phyloP scores from a whole-genome alignment of 805 yeast species.

The Scheffersomyces spartinae region DNA sequence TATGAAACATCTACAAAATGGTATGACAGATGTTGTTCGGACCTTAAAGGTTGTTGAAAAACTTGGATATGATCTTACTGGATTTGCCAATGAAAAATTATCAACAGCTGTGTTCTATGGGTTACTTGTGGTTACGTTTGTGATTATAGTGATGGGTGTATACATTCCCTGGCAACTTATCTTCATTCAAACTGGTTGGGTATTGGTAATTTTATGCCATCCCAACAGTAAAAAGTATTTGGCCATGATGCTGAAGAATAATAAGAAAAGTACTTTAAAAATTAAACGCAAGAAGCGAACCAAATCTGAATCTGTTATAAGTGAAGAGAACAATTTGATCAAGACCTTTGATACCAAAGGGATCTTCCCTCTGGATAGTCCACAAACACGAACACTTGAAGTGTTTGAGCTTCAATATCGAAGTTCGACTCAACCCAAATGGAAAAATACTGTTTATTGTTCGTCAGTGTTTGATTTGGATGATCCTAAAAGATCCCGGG shows the following conservation, averaged over 20 bases:
- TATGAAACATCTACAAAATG: conserved; percentile 63
- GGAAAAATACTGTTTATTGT: conserved; percentile 22
- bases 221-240: conserved; percentile 38
- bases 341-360: too few species aligned
- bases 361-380: too few species aligned
- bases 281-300: too few species aligned
- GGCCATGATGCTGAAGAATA: too few species aligned
- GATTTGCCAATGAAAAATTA: conserved; percentile 56
- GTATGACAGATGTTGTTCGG: conserved; percentile 43
- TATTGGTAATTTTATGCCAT: conserved; percentile 38
- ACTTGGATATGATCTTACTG: conserved; percentile 50
- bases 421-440: conserved; percentile 17
- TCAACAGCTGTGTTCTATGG: conserved; percentile 48
- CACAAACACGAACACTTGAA: too few species aligned
- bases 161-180: conserved; percentile 56
- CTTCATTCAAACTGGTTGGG: conserved; percentile 52
- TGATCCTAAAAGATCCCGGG: conserved; percentile 15
- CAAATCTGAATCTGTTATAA: too few species aligned
- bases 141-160: conserved; percentile 34
- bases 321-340: too few species aligned
- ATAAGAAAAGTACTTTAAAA: too few species aligned
- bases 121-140: conserved; percentile 15
- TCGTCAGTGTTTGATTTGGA: conserved; percentile 19
- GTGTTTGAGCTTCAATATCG: conserved; percentile 25
- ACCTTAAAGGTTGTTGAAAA: conserved; percentile 40